phyloP scores from a whole-genome alignment of 805 yeast genomes.

The Jamesozyma rosinii region DNA sequence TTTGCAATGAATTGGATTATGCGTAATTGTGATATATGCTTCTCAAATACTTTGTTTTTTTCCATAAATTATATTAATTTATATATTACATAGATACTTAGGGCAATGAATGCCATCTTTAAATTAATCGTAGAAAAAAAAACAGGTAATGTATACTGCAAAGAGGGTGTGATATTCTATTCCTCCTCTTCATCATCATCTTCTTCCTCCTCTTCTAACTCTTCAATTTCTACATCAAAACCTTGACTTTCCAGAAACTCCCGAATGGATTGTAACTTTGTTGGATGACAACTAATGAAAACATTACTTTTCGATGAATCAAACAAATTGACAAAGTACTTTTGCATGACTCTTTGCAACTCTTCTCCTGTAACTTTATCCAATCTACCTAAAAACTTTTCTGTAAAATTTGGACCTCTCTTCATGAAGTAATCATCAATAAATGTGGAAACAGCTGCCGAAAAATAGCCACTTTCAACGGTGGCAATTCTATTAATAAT shows the following conservation, averaged over 20 bases:
- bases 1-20: too few relatives aligned
- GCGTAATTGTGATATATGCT: not conserved
- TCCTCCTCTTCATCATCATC: constrained; percentile 21
- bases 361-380: constrained; percentile 41
- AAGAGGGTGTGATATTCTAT: not conserved
- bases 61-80: too few relatives aligned
- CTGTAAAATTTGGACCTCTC: constrained; percentile 61
- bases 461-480: constrained; percentile 51
- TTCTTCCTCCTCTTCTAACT: constrained; percentile 35
- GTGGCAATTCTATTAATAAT: constrained; percentile 66
- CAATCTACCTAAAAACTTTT: constrained; percentile 43
- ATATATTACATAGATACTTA: too few relatives aligned
- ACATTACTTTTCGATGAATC: constrained; percentile 45
- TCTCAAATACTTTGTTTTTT: not conserved
- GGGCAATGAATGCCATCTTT: not conserved
- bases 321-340: constrained; percentile 61
- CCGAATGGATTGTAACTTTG: constrained; percentile 41
- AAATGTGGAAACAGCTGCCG: constrained; percentile 60
- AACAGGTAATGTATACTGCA: too few relatives aligned
- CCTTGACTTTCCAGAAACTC: constrained; percentile 45
- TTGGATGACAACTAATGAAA: constrained; percentile 67
- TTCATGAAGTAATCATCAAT: constrained; percentile 55
- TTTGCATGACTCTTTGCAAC: constrained; percentile 34
- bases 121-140: too few relatives aligned
- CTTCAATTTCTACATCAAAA: constrained; percentile 51